Evolutionary conservation across 176 grass and related monocot species (phyloP).

Genomic region (Triticum turgidum): DNA sequence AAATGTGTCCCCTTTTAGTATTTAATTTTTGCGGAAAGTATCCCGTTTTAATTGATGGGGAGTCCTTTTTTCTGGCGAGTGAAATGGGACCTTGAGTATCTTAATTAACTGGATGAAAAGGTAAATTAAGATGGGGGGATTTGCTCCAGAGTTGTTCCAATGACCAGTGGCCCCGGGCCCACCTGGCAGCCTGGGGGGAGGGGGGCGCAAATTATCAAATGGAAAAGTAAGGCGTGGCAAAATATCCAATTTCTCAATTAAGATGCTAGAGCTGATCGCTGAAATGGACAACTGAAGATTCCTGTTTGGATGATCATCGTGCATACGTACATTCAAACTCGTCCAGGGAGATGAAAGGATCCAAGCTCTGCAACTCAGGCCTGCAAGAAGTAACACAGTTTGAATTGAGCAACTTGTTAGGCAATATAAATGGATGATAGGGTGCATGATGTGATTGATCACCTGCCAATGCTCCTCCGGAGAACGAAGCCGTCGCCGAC

Average conservation of each 20-base stretch:
- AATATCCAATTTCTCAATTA: background rate
- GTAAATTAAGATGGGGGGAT: background rate
- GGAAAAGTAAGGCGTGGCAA: too few species aligned
- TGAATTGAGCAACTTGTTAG: background rate
- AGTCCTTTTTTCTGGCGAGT: too few species aligned
- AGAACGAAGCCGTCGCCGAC: constrained; percentile 12
- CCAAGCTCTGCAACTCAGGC: constrained; percentile 59
- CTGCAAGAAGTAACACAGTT: constrained; percentile 29
- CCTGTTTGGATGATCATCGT: background rate
- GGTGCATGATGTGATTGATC: background rate
- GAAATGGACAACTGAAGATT: background rate
- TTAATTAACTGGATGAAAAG: background rate
- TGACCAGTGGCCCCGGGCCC: too few species aligned
- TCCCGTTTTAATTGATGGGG: background rate
- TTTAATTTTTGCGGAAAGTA: background rate
- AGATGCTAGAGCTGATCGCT: background rate
- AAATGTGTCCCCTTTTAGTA: background rate
- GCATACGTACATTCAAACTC: constrained; percentile 61
- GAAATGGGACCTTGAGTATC: too few species aligned
- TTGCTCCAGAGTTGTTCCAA: too few species aligned
- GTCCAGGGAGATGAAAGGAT: constrained; percentile 67
- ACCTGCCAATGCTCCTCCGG: constrained; percentile 33
- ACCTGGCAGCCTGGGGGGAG: too few species aligned
- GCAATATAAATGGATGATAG: background rate
- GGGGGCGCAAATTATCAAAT: too few species aligned